Evolutionary conservation across 257 asterid genomes (phyloP).

Genomic region (Solanum raphanifolium): DNA sequence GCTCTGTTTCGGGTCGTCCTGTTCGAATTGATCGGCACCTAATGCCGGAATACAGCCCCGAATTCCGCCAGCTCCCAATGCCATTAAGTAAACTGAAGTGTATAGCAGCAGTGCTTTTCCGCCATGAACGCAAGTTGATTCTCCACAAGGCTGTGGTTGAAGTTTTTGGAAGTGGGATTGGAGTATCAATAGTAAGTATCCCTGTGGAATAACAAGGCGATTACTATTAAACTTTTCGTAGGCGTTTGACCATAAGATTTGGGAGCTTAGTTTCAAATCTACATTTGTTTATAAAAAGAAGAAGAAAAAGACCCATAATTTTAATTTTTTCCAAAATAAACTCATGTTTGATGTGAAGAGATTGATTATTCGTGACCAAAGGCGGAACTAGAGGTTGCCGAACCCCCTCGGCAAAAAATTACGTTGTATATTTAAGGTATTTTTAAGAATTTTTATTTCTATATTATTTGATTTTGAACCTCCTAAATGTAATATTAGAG

Average conservation of each 20-base stretch:
- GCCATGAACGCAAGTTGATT: conserved; percentile 40
- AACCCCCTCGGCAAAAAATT: no score
- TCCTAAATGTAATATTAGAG: no score
- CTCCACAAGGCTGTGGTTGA: conserved; percentile 48
- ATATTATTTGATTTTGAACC: no score
- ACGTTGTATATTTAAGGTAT: no score
- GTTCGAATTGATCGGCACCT: conserved; percentile 79
- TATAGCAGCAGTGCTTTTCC: conserved; percentile 49
- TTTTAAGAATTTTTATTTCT: no score
- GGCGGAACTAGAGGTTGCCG: no score
- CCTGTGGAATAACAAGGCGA: conserved; percentile 19
- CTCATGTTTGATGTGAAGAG: no score
- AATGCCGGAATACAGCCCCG: conserved; percentile 36
- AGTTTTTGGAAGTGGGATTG: conserved; percentile 52
- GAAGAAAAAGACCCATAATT: no score
- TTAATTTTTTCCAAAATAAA: no score
- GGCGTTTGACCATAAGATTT: neutral
- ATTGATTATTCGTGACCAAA: no score
- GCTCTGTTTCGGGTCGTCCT: conserved; percentile 33
- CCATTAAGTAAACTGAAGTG: conserved; percentile 38
- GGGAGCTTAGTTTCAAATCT: neutral
- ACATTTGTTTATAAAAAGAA: neutral
- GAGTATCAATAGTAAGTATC: conserved; percentile 53
- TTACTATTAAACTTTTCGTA: neutral
- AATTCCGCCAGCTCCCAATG: conserved; percentile 66